Conservation (phyloP, 2,329 filamentous ascomycete genomes). For the Gliomastix tumulicola region DNA sequence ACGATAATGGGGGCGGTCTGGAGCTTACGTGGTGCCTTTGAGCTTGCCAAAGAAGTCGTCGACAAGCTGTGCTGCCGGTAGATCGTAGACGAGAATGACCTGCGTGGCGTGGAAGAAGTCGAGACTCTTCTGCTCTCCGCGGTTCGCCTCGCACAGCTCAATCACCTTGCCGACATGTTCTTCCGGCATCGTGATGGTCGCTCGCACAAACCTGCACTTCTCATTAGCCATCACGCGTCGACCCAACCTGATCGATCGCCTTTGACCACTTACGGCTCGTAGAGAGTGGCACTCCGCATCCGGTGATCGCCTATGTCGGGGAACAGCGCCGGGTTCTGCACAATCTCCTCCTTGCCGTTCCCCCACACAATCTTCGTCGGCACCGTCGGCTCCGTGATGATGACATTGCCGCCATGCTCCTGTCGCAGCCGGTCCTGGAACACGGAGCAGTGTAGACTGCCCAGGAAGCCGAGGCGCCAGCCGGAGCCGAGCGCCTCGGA, state of each 20-base stretch:
- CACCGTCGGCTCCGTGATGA: constrained; percentile 93
- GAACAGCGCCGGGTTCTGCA: constrained; percentile 84
- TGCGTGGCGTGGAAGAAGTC: constrained; percentile 90
- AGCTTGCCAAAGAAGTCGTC: constrained; percentile 97
- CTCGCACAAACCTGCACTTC: constrained; percentile 61
- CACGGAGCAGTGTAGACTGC: constrained; percentile 97
- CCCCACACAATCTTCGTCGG: constrained; percentile 79
- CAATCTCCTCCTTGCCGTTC: constrained; percentile 69
- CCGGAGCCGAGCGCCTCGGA: constrained; percentile 91
- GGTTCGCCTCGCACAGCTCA: constrained; percentile 84
- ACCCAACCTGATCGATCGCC: not conserved
- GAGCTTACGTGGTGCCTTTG: constrained; percentile 67
- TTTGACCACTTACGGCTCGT: constrained; percentile 39
- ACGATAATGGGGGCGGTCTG: not conserved
- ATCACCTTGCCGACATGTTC: constrained; percentile 94
- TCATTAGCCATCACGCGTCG: too few species aligned
- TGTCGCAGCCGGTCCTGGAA: constrained; percentile 93
- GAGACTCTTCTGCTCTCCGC: constrained; percentile 79
- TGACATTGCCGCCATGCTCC: constrained; percentile 90
- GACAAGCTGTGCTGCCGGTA: constrained; percentile 84
- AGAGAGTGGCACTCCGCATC: constrained; percentile 34
- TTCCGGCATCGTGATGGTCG: constrained; percentile 85
- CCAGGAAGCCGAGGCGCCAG: constrained; percentile 89
- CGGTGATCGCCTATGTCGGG: constrained; percentile 56
- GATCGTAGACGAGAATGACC: constrained; percentile 87